phyloP scores from a whole-genome alignment of 148 eudicot genomes.

The Rhododendron vialii region DNA sequence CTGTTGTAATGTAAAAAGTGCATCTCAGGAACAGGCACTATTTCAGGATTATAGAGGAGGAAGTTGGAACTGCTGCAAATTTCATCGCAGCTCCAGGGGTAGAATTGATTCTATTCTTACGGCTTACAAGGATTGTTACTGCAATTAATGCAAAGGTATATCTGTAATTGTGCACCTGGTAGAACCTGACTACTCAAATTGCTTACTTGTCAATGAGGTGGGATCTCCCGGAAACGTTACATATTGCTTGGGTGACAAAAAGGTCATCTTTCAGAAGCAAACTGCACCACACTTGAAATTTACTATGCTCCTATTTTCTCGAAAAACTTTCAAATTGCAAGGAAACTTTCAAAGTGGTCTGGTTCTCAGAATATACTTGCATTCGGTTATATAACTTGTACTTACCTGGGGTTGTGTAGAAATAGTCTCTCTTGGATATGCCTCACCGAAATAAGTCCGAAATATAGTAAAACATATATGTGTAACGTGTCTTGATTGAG shows the following conservation, averaged over 20 bases:
- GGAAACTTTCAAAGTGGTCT: not conserved
- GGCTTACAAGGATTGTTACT: not conserved
- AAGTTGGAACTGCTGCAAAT: not conserved
- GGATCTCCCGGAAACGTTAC: not conserved
- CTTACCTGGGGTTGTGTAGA: not conserved
- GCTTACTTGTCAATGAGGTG: not conserved
- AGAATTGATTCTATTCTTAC: not conserved
- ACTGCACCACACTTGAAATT: not conserved
- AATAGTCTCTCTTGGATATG: not conserved
- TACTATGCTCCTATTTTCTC: not conserved
- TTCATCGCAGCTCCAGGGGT: not conserved
- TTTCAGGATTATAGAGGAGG: not conserved
- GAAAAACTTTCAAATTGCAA: not conserved
- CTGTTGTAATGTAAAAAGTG: not conserved
- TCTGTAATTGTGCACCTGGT: not conserved
- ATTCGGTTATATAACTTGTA: not conserved
- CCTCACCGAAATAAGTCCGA: not conserved
- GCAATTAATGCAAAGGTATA: not conserved
- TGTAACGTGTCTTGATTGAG: not conserved
- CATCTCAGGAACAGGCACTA: not conserved
- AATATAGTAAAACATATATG: not conserved
- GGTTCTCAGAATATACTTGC: not conserved
- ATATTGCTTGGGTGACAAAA: not conserved
- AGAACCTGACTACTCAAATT: not conserved
- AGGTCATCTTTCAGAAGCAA: not conserved